Evolutionary conservation across 352 stramenopile genomes (phyloP), one percentile per base, ranked within the genome.

Genomic region (Peronospora destructor): DNA sequence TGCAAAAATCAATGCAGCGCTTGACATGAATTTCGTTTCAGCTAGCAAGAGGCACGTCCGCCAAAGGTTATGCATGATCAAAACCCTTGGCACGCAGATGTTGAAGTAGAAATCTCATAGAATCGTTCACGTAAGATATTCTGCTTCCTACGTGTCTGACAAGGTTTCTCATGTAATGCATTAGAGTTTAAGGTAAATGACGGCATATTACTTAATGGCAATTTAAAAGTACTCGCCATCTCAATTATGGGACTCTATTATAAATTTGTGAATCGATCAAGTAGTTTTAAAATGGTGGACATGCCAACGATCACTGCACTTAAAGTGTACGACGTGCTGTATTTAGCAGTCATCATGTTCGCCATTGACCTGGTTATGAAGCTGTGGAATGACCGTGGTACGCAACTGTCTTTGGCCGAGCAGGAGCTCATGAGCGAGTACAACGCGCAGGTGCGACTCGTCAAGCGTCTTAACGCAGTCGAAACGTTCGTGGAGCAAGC

Each of bases 401-500:
- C 56, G 47, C 61, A 80, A 45, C 64, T 89, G 43, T 76, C 78
- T n/a, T 51, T 58, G 12, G 38, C 68, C 14, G 81, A 91, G 58
- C 40, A 71, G 43, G 64, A 64, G 61, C 61, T 89, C 38, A 45
- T 91, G 40, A 53, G 49, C 33, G 53, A 79, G 48, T 91, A 89
- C 63, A 91, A 91, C 43, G 71, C 72, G 32, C 81, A 91, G 53
- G 76, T 91, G 49, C 66, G 63, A 23, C 64, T 91, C 33, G 81
- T 89, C 16, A 88, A 89, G 52, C 70, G 73, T 46, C 77, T 93
- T 46, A 91, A 90, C 64, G 90, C 79, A 52, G 79, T 93, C 49
- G 77, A 93, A 62, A 93, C 77, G 52, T 93, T 93, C 44, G 82
- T 93, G 40, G 82, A 90, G 57, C 82, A 93, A 56, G 85, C 82